phyloP scores from a whole-genome alignment of 371 early-diverging fungal genomes.

The Catenaria anguillulae region DNA sequence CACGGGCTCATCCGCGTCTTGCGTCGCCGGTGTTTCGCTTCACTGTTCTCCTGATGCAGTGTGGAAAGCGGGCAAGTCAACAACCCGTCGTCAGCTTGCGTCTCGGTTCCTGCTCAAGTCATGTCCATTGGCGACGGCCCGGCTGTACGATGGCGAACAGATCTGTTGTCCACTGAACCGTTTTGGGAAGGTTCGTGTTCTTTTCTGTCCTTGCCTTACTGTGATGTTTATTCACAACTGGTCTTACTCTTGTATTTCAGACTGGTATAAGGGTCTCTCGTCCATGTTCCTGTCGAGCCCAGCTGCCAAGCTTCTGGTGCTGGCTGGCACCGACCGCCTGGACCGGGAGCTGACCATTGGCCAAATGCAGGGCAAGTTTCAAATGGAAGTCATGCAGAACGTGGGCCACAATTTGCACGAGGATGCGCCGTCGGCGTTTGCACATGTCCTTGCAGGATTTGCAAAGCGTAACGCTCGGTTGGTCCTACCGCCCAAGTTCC shows the following conservation, averaged over 20 bases:
- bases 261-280: conserved; percentile 74
- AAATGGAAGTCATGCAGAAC: conserved; percentile 62
- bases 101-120: conserved; percentile 27
- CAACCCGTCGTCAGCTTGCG: conserved; percentile 19
- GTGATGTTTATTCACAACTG: neutral
- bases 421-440: conserved; percentile 63
- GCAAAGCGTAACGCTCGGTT: conserved; percentile 60
- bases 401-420: conserved; percentile 79
- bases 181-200: conserved; percentile 53
- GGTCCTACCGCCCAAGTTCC: conserved; percentile 32
- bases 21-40: too few species aligned
- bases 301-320: conserved; percentile 60
- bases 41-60: neutral
- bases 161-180: conserved; percentile 45
- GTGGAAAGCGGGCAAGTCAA: conserved; percentile 11
- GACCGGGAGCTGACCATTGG: conserved; percentile 84
- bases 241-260: conserved; percentile 14
- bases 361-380: conserved; percentile 92
- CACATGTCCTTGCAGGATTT: conserved; percentile 51
- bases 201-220: neutral
- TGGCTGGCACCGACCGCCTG: conserved; percentile 82
- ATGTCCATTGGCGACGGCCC: neutral
- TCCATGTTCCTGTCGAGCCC: conserved; percentile 52
- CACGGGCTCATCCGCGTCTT: too few species aligned
- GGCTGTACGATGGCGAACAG: conserved; percentile 38